Conservation (phyloP, 1,284 basidiomycete genomes). For the Microbotryomycetes sp. region DNA sequence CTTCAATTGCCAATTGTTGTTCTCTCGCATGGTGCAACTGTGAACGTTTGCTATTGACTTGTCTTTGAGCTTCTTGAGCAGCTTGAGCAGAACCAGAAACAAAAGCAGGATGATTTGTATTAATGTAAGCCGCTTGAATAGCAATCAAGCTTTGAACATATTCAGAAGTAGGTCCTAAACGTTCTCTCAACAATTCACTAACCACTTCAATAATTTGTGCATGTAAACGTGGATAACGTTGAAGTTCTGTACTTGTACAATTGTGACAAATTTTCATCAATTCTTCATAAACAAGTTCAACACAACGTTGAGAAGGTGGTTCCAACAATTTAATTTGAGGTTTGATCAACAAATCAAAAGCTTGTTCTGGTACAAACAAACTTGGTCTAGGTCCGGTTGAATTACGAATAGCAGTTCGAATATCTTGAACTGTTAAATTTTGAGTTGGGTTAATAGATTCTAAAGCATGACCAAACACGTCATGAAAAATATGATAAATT, state of each 20-base stretch:
- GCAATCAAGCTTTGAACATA: constrained; percentile 93
- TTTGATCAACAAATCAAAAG: constrained; percentile 95
- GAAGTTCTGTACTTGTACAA: constrained; percentile 87
- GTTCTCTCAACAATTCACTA: constrained; percentile 88
- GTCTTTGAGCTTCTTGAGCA: constrained; percentile 40
- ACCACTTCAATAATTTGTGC: constrained; percentile 95
- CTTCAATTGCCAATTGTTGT: constrained; percentile 18
- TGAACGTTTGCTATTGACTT: constrained; percentile 10
- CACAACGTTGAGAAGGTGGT: constrained; percentile 86
- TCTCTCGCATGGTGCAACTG: neutral
- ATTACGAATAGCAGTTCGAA: constrained; percentile 96
- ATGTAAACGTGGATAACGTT: constrained; percentile 90
- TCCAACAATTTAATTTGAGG: constrained; percentile 97
- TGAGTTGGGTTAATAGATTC: constrained; percentile 82
- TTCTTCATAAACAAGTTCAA: constrained; percentile 98
- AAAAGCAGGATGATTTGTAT: constrained; percentile 93
- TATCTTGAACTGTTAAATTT: constrained; percentile 88
- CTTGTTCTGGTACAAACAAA: constrained; percentile 93
- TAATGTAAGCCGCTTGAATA: constrained; percentile 99
- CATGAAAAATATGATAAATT: constrained; percentile 99
- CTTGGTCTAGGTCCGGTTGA: constrained; percentile 95
- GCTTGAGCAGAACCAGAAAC: constrained; percentile 59
- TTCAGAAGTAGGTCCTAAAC: constrained; percentile 90
- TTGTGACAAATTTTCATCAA: constrained; percentile 99
- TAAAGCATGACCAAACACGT: constrained; percentile 90